phyloP scores from a whole-genome alignment of 2,329 filamentous ascomycete species.

The Alternaria brassicicola region DNA sequence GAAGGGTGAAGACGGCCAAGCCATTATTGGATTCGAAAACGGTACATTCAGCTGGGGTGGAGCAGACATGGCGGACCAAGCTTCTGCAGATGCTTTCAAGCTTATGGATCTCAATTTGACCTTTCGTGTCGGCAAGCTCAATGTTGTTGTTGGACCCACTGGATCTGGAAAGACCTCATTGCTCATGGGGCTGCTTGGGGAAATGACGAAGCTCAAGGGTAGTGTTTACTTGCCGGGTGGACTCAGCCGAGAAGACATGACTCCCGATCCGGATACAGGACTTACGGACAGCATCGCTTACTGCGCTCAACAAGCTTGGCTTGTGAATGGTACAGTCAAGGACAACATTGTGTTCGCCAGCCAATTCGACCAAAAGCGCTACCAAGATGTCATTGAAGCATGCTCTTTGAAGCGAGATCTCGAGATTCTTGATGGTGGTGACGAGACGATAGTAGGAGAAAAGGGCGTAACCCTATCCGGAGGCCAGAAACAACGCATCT shows the following conservation, averaged over 20 bases:
- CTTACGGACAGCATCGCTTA: conserved; percentile 93
- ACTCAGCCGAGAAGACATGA: conserved; percentile 82
- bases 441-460: conserved; percentile 92
- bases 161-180: conserved; percentile 95
- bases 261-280: conserved; percentile 78
- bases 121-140: conserved; percentile 85
- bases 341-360: conserved; percentile 94
- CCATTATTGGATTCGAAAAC: conserved; percentile 81
- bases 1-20: conserved; percentile 69
- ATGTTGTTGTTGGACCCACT: conserved; percentile 90
- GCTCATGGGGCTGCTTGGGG: conserved; percentile 92
- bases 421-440: conserved; percentile 88
- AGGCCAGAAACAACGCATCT: conserved; percentile 97
- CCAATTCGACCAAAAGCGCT: conserved; percentile 78
- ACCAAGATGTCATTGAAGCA: conserved; percentile 85
- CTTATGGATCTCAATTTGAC: conserved; percentile 82
- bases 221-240: conserved; percentile 85
- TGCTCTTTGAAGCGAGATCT: conserved; percentile 92
- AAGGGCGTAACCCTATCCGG: conserved; percentile 97
- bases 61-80: conserved; percentile 58
- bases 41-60: conserved; percentile 90
- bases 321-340: conserved; percentile 93
- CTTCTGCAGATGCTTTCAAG: conserved; percentile 70
- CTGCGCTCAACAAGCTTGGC: conserved; percentile 95
- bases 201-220: conserved; percentile 88